Base-by-base conservation (phyloP, 768 basidiomycete genomes). In the Russula griseocarnosa region DNA sequence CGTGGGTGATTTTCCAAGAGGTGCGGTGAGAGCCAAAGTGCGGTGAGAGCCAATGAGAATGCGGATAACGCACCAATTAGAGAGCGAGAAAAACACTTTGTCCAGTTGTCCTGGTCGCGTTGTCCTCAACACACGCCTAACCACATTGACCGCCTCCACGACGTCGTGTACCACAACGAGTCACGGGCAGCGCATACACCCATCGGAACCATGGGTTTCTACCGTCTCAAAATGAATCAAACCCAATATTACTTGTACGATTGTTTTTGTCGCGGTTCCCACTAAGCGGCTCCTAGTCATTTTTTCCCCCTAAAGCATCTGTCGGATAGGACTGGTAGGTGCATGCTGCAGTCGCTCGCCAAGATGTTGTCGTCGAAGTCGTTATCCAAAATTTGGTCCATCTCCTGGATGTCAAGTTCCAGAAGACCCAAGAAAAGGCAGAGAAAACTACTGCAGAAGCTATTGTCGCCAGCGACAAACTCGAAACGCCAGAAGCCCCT, bases 401-500 rank as follows among this genome's bases (percentile, higher is more conserved):
- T 62, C 81, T 92, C 34, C 83, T 90, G 3, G 89, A 92, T 71
- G 81, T 83, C 38, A 92, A 92, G 74, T 90, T 94, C 46, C 80
- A 82, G 70, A 90, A 90, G 68, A 92, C 92, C 8, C 89, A 92
- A 79, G 90, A 88, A 71, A 87, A 92, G 78, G 90, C 90, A 0
- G 87, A 90, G 56, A 88, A 86, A 71, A 81, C 76, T 3, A 83
- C 86, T 66, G 83, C 78, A 13, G 85, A 64, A 3, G 73, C 76
- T 40, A 66, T 18, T 40, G 38, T 40, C 38, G 16, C 16, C 38
- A 40, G 16, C 34, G 95, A 97, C 71, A 96, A 98, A 78, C 81
- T 97, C 58, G 94, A 98, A 77, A 92, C 94, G 0, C 92, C 88
- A 71, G 92, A 32, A 96, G 97, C 94, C 3, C 96, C 94, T 0